Evolutionary conservation across 2,329 filamentous ascomycete genomes (phyloP).

Genomic region (Passalora sequoiae): DNA sequence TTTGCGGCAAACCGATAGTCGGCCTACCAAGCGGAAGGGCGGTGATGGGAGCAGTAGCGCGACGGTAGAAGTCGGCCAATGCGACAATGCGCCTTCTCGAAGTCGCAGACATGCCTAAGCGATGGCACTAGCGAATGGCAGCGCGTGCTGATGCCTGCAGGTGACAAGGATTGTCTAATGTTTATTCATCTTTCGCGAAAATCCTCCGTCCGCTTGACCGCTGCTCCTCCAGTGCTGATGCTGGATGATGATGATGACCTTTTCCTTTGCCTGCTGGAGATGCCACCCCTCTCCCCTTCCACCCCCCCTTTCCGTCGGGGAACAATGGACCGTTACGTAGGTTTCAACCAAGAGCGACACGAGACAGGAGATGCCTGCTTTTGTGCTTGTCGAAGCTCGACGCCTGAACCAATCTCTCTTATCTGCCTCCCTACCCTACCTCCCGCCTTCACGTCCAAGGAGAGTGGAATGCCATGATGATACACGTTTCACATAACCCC

Average conservation of each 20-base stretch:
- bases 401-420: no score
- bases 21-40: no score
- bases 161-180: neutral
- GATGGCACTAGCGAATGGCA: slow-evolving; percentile 1
- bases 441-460: no score
- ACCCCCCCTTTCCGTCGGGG: no score
- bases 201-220: slow-evolving; percentile 3
- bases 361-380: slow-evolving; percentile 7
- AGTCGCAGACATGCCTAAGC: neutral
- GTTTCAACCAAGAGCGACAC: neutral
- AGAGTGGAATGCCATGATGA: no score
- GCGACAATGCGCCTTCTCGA: neutral
- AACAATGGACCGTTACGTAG: neutral
- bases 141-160: neutral
- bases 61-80: neutral
- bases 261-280: neutral
- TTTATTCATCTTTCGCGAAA: neutral
- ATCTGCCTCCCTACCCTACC: neutral
- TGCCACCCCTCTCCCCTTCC: no score
- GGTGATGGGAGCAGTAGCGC: no score
- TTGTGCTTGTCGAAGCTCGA: slow-evolving; percentile 2
- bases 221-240: no score
- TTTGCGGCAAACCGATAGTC: no score
- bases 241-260: slow-evolving; percentile 1
- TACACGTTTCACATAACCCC: no score